Base-by-base conservation (phyloP, 768 basidiomycete species). In the Macrolepiota dolichaula region DNA sequence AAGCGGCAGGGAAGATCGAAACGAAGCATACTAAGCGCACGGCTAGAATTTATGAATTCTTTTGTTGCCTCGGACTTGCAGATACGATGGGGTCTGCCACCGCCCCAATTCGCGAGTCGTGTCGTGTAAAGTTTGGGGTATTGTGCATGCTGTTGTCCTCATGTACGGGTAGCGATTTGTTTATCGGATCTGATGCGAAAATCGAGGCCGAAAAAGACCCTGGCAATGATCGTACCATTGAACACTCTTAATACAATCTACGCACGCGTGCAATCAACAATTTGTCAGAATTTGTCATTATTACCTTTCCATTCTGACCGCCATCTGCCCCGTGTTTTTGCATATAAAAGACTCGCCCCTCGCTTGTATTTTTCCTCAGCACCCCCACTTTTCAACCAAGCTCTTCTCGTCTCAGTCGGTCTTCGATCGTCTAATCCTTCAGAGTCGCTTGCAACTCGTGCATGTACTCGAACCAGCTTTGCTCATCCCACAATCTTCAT, bases 381-480 rank as follows among this genome's bases (percentile, higher is more conserved):
- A 19, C 42, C 17, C 42, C 42, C 29, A 7, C 29, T 32, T 7
- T 9, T 17, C 4, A 29, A 54, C 55, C 40, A 51, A 36, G 52
- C 53, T 64, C 19, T 29, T 35, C 44, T 24, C 36, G 56, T 44
- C 44, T 62, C 46, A 62, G 65, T 67, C 64, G 60, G 61, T 53
- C 55, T 62, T 56, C 63, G 51, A 62, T 63, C 63, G 63, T 63
- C 56, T 62, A 59, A 29, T 49, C 49, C 63, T 40, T 54, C 51
- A 40, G 71, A 71, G 74, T 74, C 67, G 69, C 72, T 74, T 79
- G 73, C 78, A 77, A 70, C 70, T 71, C 68, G 80, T 92, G 89
- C 85, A 95, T 95, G 94, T 96, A 88, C 91, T 92, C 91, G 66
- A 95, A 96, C 91, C 88, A 89, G 75, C 89, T 95, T 67, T 87